Percentiles rank a stretch among this genome's conserved stretches.
phyloP scores from a whole-genome alignment of 345 rosid genomes.

The Hibiscus tridactylites region DNA sequence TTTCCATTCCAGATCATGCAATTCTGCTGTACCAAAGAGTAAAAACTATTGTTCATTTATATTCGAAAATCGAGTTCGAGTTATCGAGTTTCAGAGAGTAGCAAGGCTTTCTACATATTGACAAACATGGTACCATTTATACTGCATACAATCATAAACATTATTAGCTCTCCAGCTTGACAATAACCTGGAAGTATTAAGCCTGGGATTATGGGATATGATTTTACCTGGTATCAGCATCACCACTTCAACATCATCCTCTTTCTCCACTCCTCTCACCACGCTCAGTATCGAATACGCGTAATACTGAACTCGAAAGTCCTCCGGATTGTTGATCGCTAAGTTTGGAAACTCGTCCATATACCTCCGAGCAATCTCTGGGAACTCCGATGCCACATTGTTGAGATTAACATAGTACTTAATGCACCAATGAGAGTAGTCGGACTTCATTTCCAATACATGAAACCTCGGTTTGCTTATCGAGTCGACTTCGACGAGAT shows the following conservation, averaged over 20 bases:
- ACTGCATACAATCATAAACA: slow-evolving; percentile 7
- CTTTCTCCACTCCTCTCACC: neutral
- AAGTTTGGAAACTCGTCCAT: neutral
- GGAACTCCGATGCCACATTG: too few relatives aligned
- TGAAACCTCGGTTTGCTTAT: neutral
- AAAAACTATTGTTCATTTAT: neutral
- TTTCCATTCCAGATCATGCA: neutral
- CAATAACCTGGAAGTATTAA: neutral
- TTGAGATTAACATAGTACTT: neutral
- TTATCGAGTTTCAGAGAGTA: neutral
- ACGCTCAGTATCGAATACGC: neutral
- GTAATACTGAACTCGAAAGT: neutral
- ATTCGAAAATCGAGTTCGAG: neutral
- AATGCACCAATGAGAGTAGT: neutral
- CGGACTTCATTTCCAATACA: neutral
- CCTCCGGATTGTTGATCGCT: neutral
- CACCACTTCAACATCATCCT: neutral
- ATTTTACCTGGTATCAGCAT: neutral
- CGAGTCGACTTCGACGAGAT: neutral
- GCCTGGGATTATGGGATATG: neutral
- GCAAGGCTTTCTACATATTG: slow-evolving; percentile 3
- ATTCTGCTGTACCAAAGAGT: neutral
- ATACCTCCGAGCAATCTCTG: neutral
- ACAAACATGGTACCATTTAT: slow-evolving; percentile 2
- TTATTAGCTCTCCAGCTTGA: neutral